Percentiles rank a stretch among this genome's conserved stretches.
These are phyloP conservation scores for Candida xiaguanensis DNA, from an alignment of 805 yeast species.

Conservation along the genomic window DNA sequence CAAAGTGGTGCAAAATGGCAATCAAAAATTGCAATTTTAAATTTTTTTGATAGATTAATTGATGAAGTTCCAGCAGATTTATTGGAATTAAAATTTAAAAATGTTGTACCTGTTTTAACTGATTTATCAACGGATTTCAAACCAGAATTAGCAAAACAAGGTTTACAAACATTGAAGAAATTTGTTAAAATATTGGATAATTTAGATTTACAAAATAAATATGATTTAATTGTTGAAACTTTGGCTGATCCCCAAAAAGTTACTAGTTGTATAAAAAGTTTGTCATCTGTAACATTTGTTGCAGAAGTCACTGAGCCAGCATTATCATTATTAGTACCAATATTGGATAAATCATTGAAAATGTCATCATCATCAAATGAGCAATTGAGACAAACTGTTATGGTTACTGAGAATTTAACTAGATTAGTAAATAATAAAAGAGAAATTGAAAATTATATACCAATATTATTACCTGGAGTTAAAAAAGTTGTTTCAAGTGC, in stretches of 20 bases:
- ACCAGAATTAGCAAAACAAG: slow-evolving; percentile 89
- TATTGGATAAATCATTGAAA: slow-evolving; percentile 82
- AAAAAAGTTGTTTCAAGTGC: slow-evolving; percentile 86
- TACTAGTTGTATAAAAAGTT: slow-evolving; percentile 81
- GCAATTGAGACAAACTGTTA: slow-evolving; percentile 93
- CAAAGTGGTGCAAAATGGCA: slow-evolving; percentile 91
- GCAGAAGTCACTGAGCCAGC: slow-evolving; percentile 99
- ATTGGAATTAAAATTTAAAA: slow-evolving; percentile 75
- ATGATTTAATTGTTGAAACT: slow-evolving; percentile 77
- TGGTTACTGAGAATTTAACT: slow-evolving; percentile 92
- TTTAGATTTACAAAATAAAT: slow-evolving; percentile 84
- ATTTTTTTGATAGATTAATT: slow-evolving; percentile 65
- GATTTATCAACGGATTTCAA: slow-evolving; percentile 93
- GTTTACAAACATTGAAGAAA: slow-evolving; percentile 62
- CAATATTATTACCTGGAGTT: slow-evolving; percentile 86
- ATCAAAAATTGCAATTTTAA: slow-evolving; percentile 77
- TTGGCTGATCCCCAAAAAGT: slow-evolving; percentile 87
- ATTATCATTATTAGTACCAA: slow-evolving; percentile 84
- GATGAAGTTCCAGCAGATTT: slow-evolving; percentile 82
- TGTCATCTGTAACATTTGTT: slow-evolving; percentile 92
- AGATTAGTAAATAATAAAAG: slow-evolving; percentile 90
- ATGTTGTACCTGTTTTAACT: slow-evolving; percentile 78
- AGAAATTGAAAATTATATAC: slow-evolving; percentile 86
- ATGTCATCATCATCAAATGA: slow-evolving; percentile 90
- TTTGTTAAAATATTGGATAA: slow-evolving; percentile 86